Conservation (phyloP, 208 protist genomes). For the Borovskyia barvae region DNA sequence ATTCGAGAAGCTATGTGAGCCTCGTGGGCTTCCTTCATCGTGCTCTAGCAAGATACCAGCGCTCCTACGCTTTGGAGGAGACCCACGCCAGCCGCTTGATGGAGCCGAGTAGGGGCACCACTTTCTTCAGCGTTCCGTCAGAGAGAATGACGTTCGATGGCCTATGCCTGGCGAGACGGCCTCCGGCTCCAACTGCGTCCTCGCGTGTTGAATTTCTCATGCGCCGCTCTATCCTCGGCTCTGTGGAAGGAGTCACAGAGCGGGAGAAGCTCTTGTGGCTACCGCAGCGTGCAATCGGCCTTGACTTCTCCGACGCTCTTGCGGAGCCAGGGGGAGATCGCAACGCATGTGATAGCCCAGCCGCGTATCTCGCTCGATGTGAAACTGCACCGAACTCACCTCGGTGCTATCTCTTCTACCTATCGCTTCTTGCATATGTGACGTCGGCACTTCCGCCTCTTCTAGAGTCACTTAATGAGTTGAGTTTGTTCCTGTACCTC, state of each 20-base stretch:
- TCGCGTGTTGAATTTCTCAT: constrained; percentile 2
- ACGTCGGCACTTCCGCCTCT: constrained; percentile 23
- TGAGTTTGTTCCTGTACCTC: constrained; percentile 17
- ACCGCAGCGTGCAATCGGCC: no score
- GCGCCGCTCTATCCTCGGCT: not conserved
- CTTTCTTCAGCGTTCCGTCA: no score
- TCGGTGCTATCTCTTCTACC: constrained; percentile 25
- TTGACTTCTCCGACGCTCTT: no score
- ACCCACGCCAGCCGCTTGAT: not conserved
- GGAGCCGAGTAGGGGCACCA: not conserved
- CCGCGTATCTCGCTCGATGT: constrained; percentile 13
- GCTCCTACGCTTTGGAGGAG: not conserved
- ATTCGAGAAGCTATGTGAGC: constrained; percentile 17
- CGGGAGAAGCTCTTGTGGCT: no score
- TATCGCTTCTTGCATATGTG: constrained; percentile 22
- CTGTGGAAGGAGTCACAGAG: no score
- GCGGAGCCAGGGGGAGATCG: no score
- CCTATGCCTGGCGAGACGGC: no score
- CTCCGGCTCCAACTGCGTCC: not conserved
- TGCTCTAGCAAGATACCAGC: constrained; percentile 5
- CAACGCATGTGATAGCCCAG: not conserved
- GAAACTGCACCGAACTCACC: constrained; percentile 11
- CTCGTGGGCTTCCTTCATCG: constrained; percentile 24
- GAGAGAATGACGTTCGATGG: no score
- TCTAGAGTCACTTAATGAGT: constrained; percentile 14